Evolutionary conservation across 371 early-diverging fungal genomes (phyloP).

Genomic region (Coemansia sp.): DNA sequence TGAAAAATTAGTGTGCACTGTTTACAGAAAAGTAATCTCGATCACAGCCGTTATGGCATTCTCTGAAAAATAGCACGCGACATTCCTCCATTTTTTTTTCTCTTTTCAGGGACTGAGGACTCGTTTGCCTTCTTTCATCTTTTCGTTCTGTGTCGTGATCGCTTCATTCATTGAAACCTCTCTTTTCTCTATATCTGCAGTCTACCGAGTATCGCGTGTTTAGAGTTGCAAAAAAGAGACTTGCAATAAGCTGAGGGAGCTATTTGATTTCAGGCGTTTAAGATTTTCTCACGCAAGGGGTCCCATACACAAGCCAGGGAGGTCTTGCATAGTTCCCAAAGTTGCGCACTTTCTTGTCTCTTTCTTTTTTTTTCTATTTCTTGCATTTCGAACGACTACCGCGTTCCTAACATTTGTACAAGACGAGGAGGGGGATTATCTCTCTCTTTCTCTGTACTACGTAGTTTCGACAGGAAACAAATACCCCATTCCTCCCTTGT

Average conservation of each 20-base stretch:
- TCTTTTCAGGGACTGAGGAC: neutral
- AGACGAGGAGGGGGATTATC: too few relatives aligned
- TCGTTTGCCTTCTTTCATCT: neutral
- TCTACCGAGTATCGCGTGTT: too few relatives aligned
- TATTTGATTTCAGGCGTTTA: neutral
- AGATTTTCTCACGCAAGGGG: neutral
- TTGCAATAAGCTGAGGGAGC: neutral
- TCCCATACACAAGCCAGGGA: neutral
- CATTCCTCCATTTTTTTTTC: neutral
- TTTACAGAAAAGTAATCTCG: neutral
- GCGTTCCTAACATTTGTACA: neutral
- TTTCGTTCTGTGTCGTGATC: too few relatives aligned
- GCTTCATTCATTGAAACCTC: too few relatives aligned
- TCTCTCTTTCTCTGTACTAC: too few relatives aligned
- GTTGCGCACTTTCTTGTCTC: neutral
- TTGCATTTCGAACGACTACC: neutral
- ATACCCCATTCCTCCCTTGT: too few relatives aligned
- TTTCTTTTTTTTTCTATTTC: neutral
- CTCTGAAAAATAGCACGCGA: neutral
- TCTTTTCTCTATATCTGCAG: too few relatives aligned
- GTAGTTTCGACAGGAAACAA: too few relatives aligned
- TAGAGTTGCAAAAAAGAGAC: too few relatives aligned
- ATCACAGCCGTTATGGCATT: slow-evolving; percentile 8
- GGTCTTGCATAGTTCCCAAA: neutral
- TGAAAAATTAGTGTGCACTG: neutral